Percentiles rank a stretch among this genome's conserved stretches.
Conservation (phyloP, 257 asterid species). For the Marsdenia floribunda region DNA sequence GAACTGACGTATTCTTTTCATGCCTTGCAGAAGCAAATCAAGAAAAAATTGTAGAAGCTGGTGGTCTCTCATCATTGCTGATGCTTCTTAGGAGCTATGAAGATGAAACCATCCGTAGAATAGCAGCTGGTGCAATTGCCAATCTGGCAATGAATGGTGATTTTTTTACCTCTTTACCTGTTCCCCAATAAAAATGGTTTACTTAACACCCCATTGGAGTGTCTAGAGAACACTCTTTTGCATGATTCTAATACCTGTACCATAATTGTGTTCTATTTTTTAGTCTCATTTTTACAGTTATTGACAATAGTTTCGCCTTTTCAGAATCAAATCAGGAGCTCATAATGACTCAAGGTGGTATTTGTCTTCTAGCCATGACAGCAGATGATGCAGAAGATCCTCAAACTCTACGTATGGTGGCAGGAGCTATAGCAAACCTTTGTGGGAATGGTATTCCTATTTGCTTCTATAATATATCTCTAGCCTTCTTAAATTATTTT, state of each 20-base stretch:
- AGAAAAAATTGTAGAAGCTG: slow-evolving; percentile 96
- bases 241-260: neutral
- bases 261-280: slow-evolving; percentile 8
- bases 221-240: too few species aligned
- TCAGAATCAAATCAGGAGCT: slow-evolving; percentile 95
- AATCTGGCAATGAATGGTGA: slow-evolving; percentile 99
- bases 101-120: slow-evolving; percentile 96
- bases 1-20: slow-evolving; percentile 22
- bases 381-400: slow-evolving; percentile 98
- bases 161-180: neutral
- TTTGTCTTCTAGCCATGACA: slow-evolving; percentile 71
- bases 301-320: slow-evolving; percentile 10
- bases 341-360: slow-evolving; percentile 97
- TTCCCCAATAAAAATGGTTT: neutral
- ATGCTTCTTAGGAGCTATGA: slow-evolving; percentile 89
- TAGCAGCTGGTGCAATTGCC: slow-evolving; percentile 99
- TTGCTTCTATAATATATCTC: slow-evolving; percentile 15
- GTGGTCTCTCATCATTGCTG: slow-evolving; percentile 89
- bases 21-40: slow-evolving; percentile 74
- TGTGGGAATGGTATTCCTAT: slow-evolving; percentile 84
- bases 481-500: neutral
- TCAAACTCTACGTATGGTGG: slow-evolving; percentile 97
- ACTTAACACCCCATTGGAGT: neutral
- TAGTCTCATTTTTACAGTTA: slow-evolving; percentile 9
- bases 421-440: slow-evolving; percentile 97